Evolutionary conservation across 331 rosid genomes (phyloP), one percentile per base, ranked within the genome.

Genomic region (Acacia pycnantha): DNA sequence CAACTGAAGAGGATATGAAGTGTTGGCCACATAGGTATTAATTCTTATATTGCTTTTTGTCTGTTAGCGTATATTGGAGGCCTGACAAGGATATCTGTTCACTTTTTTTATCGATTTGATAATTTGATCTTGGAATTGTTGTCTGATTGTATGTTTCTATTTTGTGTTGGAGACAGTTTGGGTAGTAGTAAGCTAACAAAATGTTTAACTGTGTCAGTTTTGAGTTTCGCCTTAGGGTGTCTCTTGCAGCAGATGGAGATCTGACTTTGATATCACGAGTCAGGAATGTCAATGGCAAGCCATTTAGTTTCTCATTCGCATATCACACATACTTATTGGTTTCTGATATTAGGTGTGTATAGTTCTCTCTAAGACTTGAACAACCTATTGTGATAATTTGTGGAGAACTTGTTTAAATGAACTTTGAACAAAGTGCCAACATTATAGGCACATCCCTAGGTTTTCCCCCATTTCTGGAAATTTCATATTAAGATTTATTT

Each of bases 291-390:
- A 86, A 93, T 61, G 90, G 97, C 80, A 93, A 92, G 87, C 94
- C 95, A 7, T 92, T 95, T 79, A 88, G 88, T 84, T 95, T 95
- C 89, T 93, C 98, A n/a, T 95, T 95, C 31, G 97, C 94, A 35
- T 89, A 90, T 85, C 99, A 93, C 86, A 92, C 98, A 4, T 89
- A 93, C 76, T 81, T 95, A 18, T 37, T 85, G 82, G 98, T 93
- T 79, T 93, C 98, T 54, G 96, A 95, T 79, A 93, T 93, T 76
- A 92, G 96, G 98, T 93, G 89, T 51, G 81, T 26, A 74, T 48
- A 62, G 66, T 54, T 84, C n/a, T 51, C 44, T 44, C 56, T 6
- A 19, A 70, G 44, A 44, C 81, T 75, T 58, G 75, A 47, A 35
- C 76, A 67, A 81, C 29, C 65, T n/a, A 58, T 58, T 56, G 64